Conservation (phyloP, 441 rosid genomes). For the Caryocar brasiliense region DNA sequence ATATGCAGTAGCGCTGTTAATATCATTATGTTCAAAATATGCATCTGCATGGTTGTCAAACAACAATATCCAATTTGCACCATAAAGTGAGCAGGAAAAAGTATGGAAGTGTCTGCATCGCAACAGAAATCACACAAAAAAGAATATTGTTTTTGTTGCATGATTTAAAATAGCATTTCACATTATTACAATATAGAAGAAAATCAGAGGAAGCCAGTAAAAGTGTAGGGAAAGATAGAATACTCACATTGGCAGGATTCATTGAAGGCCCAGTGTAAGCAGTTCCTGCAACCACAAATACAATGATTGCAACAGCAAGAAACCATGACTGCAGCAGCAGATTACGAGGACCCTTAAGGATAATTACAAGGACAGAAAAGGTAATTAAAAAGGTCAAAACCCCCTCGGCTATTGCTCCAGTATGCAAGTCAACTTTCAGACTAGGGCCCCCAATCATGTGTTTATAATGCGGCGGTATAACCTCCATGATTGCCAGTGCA, state of each 20-base stretch:
- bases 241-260: conserved; percentile 87
- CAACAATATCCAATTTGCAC: too few relatives aligned
- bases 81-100: too few relatives aligned
- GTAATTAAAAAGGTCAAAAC: conserved; percentile 56
- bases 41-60: too few relatives aligned
- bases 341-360: conserved; percentile 58
- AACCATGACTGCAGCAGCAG: conserved; percentile 39
- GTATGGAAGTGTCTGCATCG: too few relatives aligned
- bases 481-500: conserved; percentile 56
- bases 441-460: conserved; percentile 58
- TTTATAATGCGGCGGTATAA: conserved; percentile 52
- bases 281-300: conserved; percentile 42
- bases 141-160: too few relatives aligned
- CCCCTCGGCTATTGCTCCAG: conserved; percentile 73
- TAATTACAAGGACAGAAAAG: conserved; percentile 47
- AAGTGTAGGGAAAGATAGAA: background rate
- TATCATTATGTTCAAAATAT: too few relatives aligned
- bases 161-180: too few relatives aligned
- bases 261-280: conserved; percentile 75
- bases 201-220: background rate
- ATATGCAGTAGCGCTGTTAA: too few relatives aligned
- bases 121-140: too few relatives aligned
- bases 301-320: conserved; percentile 47
- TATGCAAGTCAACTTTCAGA: conserved; percentile 52
- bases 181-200: too few relatives aligned